Conservation (phyloP, 768 basidiomycete genomes). For the Mycena kentingensis region DNA sequence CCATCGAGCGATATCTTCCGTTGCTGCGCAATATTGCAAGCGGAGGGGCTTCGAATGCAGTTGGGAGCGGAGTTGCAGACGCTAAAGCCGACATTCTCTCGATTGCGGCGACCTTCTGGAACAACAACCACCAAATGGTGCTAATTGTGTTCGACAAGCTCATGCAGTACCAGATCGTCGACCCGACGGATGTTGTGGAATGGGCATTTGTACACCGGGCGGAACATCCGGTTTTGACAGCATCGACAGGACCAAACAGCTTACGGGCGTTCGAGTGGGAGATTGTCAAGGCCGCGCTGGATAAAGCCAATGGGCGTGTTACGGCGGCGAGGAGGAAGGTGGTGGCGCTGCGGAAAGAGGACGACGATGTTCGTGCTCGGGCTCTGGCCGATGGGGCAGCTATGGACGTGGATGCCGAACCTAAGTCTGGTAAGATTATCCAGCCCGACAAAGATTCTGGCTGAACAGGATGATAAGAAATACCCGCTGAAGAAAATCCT, state of each 20-base stretch:
- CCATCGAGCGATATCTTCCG: slow-evolving; percentile 90
- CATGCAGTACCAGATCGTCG: slow-evolving; percentile 97
- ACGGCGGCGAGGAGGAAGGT: slow-evolving; percentile 76
- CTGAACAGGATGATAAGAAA: too few relatives aligned
- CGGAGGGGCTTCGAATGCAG: slow-evolving; percentile 40
- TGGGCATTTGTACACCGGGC: slow-evolving; percentile 76
- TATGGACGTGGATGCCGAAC: slow-evolving; percentile 75
- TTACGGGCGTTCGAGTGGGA: slow-evolving; percentile 82
- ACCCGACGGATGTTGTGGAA: slow-evolving; percentile 85
- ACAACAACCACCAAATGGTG: slow-evolving; percentile 80
- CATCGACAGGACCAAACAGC: slow-evolving; percentile 40
- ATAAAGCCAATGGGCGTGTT: slow-evolving; percentile 90
- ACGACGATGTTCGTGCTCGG: slow-evolving; percentile 80
- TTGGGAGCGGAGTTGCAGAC: slow-evolving; percentile 46
- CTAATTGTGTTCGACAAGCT: slow-evolving; percentile 95
- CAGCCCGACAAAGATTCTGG: too few relatives aligned
- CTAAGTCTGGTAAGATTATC: slow-evolving; percentile 48
- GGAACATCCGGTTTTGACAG: slow-evolving; percentile 40
- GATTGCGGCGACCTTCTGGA: slow-evolving; percentile 80
- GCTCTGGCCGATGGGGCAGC: slow-evolving; percentile 66
- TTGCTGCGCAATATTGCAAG: slow-evolving; percentile 68
- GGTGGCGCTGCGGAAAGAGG: slow-evolving; percentile 77
- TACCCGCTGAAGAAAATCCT: slow-evolving; percentile 58
- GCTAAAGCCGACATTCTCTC: slow-evolving; percentile 72
- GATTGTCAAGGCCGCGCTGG: slow-evolving; percentile 74